Base-by-base conservation (phyloP, 1,284 basidiomycete species). In the Athelia psychrophila region DNA sequence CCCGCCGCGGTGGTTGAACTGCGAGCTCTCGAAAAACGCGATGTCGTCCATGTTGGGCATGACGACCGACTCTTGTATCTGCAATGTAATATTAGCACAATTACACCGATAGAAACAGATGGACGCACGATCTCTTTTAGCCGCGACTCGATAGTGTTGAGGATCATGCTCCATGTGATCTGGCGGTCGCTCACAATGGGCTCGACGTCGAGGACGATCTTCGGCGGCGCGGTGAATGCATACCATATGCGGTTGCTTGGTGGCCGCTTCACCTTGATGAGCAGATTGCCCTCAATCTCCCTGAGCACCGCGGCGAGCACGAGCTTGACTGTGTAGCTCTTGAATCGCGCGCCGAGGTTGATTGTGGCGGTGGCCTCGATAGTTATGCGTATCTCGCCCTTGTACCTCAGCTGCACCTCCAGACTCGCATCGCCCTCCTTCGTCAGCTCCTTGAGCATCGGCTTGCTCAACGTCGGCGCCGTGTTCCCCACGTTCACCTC, bases 11-110 rank as follows among this genome's bases (percentile, higher is more conserved):
- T 84, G 81, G 40, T 71, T 61, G 54, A 84, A 83, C 3, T 71
- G 64, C 1, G 70, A 66, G 40, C 90, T 95, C 67, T 96, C 90
- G 67, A 97, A 98, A 80, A 95, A 98, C 2, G 95, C 80, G 53
- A 98, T 87, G 63, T 98, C 96, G 68, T 99, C 96, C 93, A 98
- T 96, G 71, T 98, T 93, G 8, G 97, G 97, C 60, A 96, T 72
- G 10, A 99, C 95, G 24, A 99, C 81, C 0, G 93, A 95, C 62
- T 99, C 96, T 60, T 84, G 80, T 48, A 98, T 89, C 93, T 96
- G 61, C 3, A 54, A 55, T 50, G 38, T 54, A 53, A 50, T 51
- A 44, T 46, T 3, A 55, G 46, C 27, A 23, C 27, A 33, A 25
- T 35, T 32, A 19, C 19, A 48, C 33, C 19, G 16, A 30, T n/a